Evolutionary conservation across 179 eudicot species (phyloP).

Genomic region (Spergularia azorica): DNA sequence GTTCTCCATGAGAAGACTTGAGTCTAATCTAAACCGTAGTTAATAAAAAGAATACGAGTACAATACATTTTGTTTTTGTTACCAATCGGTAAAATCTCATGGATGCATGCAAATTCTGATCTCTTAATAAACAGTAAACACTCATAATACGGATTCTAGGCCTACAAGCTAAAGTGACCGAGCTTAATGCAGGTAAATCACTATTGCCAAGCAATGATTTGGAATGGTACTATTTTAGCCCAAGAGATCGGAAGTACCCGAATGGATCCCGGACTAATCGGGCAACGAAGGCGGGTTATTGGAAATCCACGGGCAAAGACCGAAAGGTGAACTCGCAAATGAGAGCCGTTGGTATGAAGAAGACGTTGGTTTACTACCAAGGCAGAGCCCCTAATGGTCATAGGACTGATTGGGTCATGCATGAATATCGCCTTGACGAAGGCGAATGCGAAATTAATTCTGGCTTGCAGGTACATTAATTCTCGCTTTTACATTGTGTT

Average conservation of each 20-base stretch:
- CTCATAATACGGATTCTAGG: no score
- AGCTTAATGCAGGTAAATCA: constrained; percentile 55
- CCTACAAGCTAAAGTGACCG: no score
- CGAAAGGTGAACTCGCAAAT: constrained; percentile 63
- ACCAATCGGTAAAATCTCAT: no score
- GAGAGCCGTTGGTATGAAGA: constrained; percentile 80
- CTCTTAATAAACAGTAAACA: no score
- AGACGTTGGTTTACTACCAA: constrained; percentile 85
- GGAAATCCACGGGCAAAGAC: constrained; percentile 94
- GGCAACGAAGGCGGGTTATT: constrained; percentile 80
- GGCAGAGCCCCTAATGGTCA: constrained; percentile 91
- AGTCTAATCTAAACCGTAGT: no score
- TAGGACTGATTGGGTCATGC: constrained; percentile 91
- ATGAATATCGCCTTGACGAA: constrained; percentile 84
- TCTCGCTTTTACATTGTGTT: no score
- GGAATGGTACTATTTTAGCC: constrained; percentile 92
- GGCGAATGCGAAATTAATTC: constrained; percentile 66
- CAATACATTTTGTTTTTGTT: no score
- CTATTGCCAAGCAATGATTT: constrained; percentile 87
- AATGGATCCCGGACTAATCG: constrained; percentile 89
- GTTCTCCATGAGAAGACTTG: no score
- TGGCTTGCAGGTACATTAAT: constrained; percentile 80
- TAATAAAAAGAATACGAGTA: no score
- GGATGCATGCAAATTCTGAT: no score
- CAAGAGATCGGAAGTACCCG: constrained; percentile 83